Percentiles rank a stretch among this genome's conserved stretches.
phyloP scores from a whole-genome alignment of 2,329 filamentous ascomycete species.

The Talaromyces sp. region DNA sequence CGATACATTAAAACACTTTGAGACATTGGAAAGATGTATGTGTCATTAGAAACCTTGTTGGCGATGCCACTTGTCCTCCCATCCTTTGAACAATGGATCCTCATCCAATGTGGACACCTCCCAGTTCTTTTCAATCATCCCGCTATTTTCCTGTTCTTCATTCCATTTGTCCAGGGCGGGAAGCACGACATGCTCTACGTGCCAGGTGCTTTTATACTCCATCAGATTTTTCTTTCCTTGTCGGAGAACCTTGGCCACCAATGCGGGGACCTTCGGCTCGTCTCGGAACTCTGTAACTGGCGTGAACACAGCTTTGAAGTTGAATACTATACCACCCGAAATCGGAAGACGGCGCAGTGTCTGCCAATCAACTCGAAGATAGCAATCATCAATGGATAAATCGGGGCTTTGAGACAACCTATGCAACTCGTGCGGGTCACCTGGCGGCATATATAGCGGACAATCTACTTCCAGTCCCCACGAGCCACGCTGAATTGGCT shows the following conservation, averaged over 20 bases:
- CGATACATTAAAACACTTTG: not conserved
- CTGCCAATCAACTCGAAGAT: constrained; percentile 82
- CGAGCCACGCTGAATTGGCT: constrained; percentile 76
- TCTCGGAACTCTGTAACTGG: constrained; percentile 64
- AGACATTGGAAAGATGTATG: not conserved
- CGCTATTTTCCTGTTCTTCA: constrained; percentile 61
- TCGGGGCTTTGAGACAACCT: constrained; percentile 55
- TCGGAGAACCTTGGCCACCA: constrained; percentile 64
- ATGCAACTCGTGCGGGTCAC: constrained; percentile 59
- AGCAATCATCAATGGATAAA: constrained; percentile 56
- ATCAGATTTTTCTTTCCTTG: constrained; percentile 67
- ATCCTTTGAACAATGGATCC: constrained; percentile 70
- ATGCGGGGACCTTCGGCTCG: constrained; percentile 67
- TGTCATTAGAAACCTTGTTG: constrained; percentile 55
- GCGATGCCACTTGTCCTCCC: constrained; percentile 69
- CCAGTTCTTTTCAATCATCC: constrained; percentile 60
- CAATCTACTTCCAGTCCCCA: constrained; percentile 76
- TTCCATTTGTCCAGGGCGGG: constrained; percentile 62
- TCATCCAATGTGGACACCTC: constrained; percentile 66
- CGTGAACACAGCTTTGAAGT: constrained; percentile 84
- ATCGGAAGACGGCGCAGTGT: constrained; percentile 74
- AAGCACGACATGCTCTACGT: constrained; percentile 68
- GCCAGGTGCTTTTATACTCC: constrained; percentile 79
- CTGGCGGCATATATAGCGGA: constrained; percentile 70
- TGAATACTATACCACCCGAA: constrained; percentile 73